Evolutionary conservation across 176 grass and related monocot species (phyloP).

Genomic region (Cocos nucifera): DNA sequence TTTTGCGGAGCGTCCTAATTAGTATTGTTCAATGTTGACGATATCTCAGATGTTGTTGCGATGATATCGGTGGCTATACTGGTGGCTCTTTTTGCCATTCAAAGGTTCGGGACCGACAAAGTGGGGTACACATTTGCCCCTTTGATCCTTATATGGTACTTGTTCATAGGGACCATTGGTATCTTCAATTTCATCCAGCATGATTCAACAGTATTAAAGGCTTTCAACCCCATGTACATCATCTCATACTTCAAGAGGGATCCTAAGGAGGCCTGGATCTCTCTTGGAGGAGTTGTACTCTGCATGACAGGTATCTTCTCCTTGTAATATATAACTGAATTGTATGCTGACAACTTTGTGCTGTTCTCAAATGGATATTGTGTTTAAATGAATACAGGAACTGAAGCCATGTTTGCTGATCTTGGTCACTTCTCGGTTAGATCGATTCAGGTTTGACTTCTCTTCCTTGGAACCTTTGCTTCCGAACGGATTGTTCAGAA

Average conservation of each 20-base stretch:
- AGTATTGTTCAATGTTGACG: conserved; percentile 1
- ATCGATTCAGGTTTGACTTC: conserved; percentile 46
- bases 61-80: conserved; percentile 55
- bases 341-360: neutral
- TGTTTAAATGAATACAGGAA: conserved; percentile 31
- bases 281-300: conserved; percentile 60
- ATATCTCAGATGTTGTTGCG: conserved; percentile 42
- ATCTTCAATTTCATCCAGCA: conserved; percentile 47
- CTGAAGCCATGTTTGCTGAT: conserved; percentile 79
- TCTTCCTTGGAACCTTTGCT: too few relatives aligned
- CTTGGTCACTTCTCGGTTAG: conserved; percentile 77
- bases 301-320: conserved; percentile 55
- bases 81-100: conserved; percentile 58
- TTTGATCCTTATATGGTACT: conserved; percentile 55
- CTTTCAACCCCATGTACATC: conserved; percentile 70
- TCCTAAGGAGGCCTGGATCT: conserved; percentile 52
- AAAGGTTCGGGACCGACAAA: conserved; percentile 72
- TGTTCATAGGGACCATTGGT: conserved; percentile 48
- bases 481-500: too few relatives aligned
- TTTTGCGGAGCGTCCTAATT: neutral
- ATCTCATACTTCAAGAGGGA: conserved; percentile 55
- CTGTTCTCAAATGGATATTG: neutral
- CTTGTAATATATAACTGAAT: neutral
- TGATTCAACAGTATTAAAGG: conserved; percentile 41
- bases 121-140: conserved; percentile 85